A percentile compares a stretch with the other conserved stretches of the same genome.
Conservation (phyloP, 768 basidiomycete species). For the Boletellus ananiceps region DNA sequence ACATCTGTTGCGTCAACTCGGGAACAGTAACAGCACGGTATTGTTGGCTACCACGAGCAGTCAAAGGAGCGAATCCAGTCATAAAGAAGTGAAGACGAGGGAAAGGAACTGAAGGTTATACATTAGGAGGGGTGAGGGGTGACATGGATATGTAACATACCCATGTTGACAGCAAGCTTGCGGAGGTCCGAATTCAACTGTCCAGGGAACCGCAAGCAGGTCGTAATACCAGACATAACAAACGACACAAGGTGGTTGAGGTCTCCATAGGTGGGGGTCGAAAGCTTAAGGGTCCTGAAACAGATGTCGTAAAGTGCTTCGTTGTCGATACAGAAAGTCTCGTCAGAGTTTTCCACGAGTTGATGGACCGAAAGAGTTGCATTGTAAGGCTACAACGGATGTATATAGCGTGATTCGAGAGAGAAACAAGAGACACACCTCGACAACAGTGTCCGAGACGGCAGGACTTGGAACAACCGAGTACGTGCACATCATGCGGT, state of each 20-base stretch:
- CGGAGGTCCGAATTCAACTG: slow-evolving; percentile 98
- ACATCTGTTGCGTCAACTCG: slow-evolving; percentile 98
- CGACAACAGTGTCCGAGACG: slow-evolving; percentile 98
- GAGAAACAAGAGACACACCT: slow-evolving; percentile 42
- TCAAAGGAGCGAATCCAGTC: slow-evolving; percentile 93
- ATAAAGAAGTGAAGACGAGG: slow-evolving; percentile 99
- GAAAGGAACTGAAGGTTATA: slow-evolving; percentile 69
- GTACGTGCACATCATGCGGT: slow-evolving; percentile 99
- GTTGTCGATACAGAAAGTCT: slow-evolving; percentile 99
- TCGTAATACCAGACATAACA: slow-evolving; percentile 98
- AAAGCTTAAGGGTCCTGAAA: slow-evolving; percentile 95
- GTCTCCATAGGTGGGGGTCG: slow-evolving; percentile 94
- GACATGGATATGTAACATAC: slow-evolving; percentile 38
- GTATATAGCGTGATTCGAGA: slow-evolving; percentile 1
- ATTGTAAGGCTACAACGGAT: slow-evolving; percentile 79
- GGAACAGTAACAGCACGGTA: slow-evolving; percentile 97
- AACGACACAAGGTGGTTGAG: slow-evolving; percentile 97
- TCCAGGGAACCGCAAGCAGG: slow-evolving; percentile 99
- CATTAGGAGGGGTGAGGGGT: slow-evolving; percentile 1
- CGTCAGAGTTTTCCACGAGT: slow-evolving; percentile 98
- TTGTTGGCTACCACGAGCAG: slow-evolving; percentile 88
- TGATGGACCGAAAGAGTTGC: slow-evolving; percentile 98
- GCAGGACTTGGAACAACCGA: slow-evolving; percentile 97
- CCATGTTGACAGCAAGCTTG: slow-evolving; percentile 99
- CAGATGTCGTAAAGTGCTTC: slow-evolving; percentile 99